Evolutionary conservation across 495 filamentous ascomycete genomes (phyloP), one percentile per base, ranked within the genome.

Genomic region (Neurospora cerealis): DNA sequence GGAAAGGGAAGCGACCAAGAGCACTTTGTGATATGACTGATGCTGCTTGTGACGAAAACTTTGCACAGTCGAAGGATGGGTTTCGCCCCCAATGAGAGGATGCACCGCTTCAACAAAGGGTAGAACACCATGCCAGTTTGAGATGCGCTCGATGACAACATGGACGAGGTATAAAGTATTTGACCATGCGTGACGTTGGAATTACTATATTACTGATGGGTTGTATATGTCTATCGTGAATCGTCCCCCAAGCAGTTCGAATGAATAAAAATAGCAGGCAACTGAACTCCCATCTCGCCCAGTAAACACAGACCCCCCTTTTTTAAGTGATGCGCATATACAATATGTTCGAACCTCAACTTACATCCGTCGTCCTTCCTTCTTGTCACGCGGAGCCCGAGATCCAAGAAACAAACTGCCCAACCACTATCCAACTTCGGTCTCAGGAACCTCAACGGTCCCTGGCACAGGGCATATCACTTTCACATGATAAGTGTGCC

Each of bases 401-500:
- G 28, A 62, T 9, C 28, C 28, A 62, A 62, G 28, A 62, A 62
- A 32, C 54, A 62, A 62, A 62, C 54, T 62, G 28, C 28, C 54
- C 54, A 62, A 62, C 28, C 11, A 9, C 46, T 62, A 34, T 62
- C 54, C 28, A 34, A 62, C 28, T 62, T 62, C 28, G 28, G 54
- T 19, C 54, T 9, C 28, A 34, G 54, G 2, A 62, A 32, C 21
- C 11, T 5, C 48, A 15, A 54, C 48, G 21, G 48, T 62, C 54
- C 54, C 6, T 62, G 54, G 28, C 28, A 19, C 28, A 62, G 15
- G 28, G 28, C 6, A 17, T 62, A 62, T 34, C 69, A 62, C 71
- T 46, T 78, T 81, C 37, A 85, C 74, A 75, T 82, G 74, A 86
- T 82, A 46, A 85, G 75, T 69, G 84, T 79, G 46, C 83, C 81